These are phyloP conservation scores for Exophiala viscosa DNA, from an alignment of 2,329 filamentous ascomycete species.

Conservation along the genomic window DNA sequence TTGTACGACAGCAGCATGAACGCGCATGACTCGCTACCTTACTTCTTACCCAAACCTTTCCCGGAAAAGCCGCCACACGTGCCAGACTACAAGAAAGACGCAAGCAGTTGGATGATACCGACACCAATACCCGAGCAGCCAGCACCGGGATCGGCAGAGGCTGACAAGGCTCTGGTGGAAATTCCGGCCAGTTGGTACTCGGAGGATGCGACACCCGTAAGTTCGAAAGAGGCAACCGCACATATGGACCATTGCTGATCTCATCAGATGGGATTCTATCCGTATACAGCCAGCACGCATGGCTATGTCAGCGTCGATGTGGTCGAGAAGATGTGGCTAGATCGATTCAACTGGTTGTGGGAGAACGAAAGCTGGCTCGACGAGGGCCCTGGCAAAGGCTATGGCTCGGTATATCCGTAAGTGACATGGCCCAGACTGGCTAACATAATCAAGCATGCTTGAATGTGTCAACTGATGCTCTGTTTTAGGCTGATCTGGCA, in stretches of 20 bases:
- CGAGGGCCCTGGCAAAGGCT: conserved; percentile 26
- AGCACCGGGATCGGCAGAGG: conserved; percentile 24
- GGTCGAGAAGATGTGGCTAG: conserved; percentile 60
- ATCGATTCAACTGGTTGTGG: conserved; percentile 56
- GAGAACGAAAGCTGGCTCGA: conserved; percentile 36
- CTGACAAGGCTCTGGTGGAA: conserved; percentile 36
- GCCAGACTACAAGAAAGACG: conserved; percentile 40
- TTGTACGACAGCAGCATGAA: conserved; percentile 51
- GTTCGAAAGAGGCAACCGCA: not conserved
- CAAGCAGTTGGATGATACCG: conserved; percentile 45
- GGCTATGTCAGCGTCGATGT: conserved; percentile 57
- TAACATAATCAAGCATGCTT: not conserved
- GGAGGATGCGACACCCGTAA: conserved; percentile 43
- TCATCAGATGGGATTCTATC: conserved; percentile 40
- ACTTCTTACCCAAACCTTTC: conserved; percentile 42
- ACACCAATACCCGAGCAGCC: conserved; percentile 29
- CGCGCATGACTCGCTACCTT: conserved; percentile 50
- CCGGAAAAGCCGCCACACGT: conserved; percentile 35
- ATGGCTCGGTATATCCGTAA: conserved; percentile 27
- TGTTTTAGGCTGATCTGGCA: conserved; percentile 28
- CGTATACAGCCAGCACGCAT: conserved; percentile 48
- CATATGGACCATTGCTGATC: conserved; percentile 1
- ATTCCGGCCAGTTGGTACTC: conserved; percentile 47
- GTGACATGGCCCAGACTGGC: conserved; percentile 5
- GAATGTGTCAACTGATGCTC: not conserved